Conservation (phyloP, 805 yeast species). For the Ogataea parapolymorpha region DNA sequence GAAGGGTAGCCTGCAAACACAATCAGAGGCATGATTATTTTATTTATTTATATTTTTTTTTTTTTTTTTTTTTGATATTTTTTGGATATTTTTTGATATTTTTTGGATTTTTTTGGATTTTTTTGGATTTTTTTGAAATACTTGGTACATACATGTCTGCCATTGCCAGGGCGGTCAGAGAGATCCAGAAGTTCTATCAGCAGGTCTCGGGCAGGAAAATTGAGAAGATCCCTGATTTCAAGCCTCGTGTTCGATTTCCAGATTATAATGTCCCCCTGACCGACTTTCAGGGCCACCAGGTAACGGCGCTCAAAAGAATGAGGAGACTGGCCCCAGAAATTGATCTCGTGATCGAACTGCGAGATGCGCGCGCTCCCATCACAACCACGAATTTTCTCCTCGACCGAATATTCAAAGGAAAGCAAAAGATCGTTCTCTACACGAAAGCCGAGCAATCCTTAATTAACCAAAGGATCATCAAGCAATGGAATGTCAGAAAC, state of each 20-base stretch:
- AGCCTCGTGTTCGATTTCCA: conserved; percentile 75
- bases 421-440: conserved; percentile 62
- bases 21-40: conserved; percentile 71
- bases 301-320: conserved; percentile 67
- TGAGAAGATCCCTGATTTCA: conserved; percentile 34
- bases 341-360: conserved; percentile 75
- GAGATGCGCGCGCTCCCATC: conserved; percentile 89
- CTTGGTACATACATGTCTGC: neutral
- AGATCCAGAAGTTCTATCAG: neutral
- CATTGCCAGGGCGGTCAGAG: conserved; percentile 1
- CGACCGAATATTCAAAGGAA: conserved; percentile 57
- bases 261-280: conserved; percentile 64
- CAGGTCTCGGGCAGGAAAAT: neutral
- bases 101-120: neutral
- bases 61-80: neutral
- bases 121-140: neutral
- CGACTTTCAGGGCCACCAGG: conserved; percentile 90
- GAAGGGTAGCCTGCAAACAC: conserved; percentile 83
- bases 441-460: conserved; percentile 68
- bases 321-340: conserved; percentile 71
- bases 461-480: conserved; percentile 30
- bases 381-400: conserved; percentile 79
- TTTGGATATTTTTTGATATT: neutral
- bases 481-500: conserved; percentile 31
- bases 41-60: neutral